phyloP scores from a whole-genome alignment of 768 basidiomycete genomes.

The Exidia glandulosa region DNA sequence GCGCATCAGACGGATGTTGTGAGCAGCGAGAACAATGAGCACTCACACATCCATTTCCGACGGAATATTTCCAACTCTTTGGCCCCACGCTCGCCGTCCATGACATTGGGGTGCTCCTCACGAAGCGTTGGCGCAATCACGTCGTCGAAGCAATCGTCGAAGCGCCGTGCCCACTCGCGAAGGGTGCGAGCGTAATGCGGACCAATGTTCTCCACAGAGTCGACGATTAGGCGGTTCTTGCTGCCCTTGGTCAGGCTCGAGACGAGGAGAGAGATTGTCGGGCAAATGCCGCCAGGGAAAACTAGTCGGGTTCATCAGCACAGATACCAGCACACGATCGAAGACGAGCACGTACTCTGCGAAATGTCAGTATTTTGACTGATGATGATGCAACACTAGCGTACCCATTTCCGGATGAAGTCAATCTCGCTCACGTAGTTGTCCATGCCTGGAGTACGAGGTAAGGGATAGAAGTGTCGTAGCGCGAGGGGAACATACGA shows the following conservation, averaged over 20 bases:
- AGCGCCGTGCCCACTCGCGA: conserved; percentile 61
- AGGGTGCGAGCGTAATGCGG: conserved; percentile 80
- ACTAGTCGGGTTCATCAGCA: conserved; percentile 27
- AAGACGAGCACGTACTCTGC: too few species aligned
- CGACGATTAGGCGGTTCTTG: conserved; percentile 67
- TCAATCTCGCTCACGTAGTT: conserved; percentile 48
- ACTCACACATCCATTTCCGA: conserved; percentile 62
- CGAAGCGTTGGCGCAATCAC: conserved; percentile 49
- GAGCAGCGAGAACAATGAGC: conserved; percentile 6
- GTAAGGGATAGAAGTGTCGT: not conserved
- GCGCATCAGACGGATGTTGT: conserved; percentile 24
- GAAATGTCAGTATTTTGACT: not conserved
- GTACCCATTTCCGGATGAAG: conserved; percentile 70
- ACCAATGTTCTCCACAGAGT: conserved; percentile 76
- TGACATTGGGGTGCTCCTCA: conserved; percentile 48
- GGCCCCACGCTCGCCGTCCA: conserved; percentile 29
- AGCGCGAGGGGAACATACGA: conserved; percentile 27
- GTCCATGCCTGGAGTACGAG: conserved; percentile 33
- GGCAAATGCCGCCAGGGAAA: conserved; percentile 72
- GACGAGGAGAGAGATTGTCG: conserved; percentile 74
- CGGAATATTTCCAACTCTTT: conserved; percentile 64
- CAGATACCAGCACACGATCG: too few species aligned
- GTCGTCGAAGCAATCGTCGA: conserved; percentile 44
- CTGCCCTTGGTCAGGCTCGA: conserved; percentile 60
- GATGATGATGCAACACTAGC: not conserved